These are phyloP conservation scores for Arachnopeziza araneosa DNA, from an alignment of 2,329 filamentous ascomycete genomes.

Conservation along the genomic window DNA sequence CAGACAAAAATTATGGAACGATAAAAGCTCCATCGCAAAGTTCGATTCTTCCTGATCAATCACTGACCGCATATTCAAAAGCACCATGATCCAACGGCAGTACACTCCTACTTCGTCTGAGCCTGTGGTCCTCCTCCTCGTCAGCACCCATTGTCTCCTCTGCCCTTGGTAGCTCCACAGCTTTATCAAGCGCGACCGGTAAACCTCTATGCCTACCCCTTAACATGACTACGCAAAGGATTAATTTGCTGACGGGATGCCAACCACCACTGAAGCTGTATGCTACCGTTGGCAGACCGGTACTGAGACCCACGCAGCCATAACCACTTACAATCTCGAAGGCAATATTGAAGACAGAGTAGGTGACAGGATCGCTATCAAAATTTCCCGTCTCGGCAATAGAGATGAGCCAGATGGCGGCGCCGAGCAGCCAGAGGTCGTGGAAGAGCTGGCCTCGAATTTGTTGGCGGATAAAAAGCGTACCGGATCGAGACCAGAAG, in stretches of 20 bases:
- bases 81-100: not conserved
- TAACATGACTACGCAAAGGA: conserved; percentile 52
- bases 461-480: conserved; percentile 34
- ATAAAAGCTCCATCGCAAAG: too few species aligned
- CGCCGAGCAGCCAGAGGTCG: conserved; percentile 59
- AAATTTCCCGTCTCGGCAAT: conserved; percentile 54
- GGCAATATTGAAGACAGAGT: conserved; percentile 53
- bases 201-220: conserved; percentile 50
- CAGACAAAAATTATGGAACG: too few species aligned
- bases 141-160: not conserved
- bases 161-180: conserved; percentile 36
- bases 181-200: conserved; percentile 49
- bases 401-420: conserved; percentile 53
- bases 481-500: not conserved
- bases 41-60: too few species aligned
- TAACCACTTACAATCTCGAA: conserved; percentile 54
- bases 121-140: not conserved
- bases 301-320: conserved; percentile 56
- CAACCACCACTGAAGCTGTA: conserved; percentile 51
- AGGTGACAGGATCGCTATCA: conserved; percentile 42
- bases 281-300: conserved; percentile 46
- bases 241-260: conserved; percentile 50
- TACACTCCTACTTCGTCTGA: not conserved
- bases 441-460: conserved; percentile 59
- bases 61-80: not conserved